Evolutionary conservation across 75 land plant species (phyloP), one percentile per base, ranked within the genome.

Genomic region (Picea sitchensis): DNA sequence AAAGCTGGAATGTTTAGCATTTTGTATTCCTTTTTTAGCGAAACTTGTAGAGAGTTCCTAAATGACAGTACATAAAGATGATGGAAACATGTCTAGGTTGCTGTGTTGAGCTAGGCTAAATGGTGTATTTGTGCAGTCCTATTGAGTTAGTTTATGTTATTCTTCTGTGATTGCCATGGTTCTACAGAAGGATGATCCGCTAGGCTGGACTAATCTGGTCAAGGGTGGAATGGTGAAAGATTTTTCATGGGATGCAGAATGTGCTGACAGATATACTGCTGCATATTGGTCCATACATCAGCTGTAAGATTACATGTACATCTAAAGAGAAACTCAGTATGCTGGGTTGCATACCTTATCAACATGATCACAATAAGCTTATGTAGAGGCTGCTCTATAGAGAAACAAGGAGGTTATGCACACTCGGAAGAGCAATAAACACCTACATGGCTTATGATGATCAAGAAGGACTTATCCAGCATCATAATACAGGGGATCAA

Each of bases 231-330:
- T 92, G 94, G 17, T 80, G 23, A 88, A 67, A 64, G 91, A 90
- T 76, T 80, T 85, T 76, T 89, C 94, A 7, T 92, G 94, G 92
- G 88, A 90, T 76, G 90, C 84, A 17, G 88, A 84, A 59, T 90
- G 92, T 80, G 79, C n/a, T 62, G 88, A 90, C 67, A 83, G 76
- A 58, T 89, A 90, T 77, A 65, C 78, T 34, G 84, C 75, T 79
- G 90, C 94, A 14, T 92, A 75, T 75, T 57, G 76, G 76, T 75
- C 76, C 59, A 75, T 75, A 54, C 76, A 57, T 57, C 58, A 57
- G 2, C 14, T 75, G 15, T 75, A 23, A 57, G 20, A 75, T 26
- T 21, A 75, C 54, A 51, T 51, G 54, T 47, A 51, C 54, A 51
- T 51, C 54, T 51, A 9, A 8, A 51, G 9, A 51, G 9, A 8